Base-by-base conservation (phyloP, 2,329 filamentous ascomycete genomes). In the Bipolaris sorokiniana region DNA sequence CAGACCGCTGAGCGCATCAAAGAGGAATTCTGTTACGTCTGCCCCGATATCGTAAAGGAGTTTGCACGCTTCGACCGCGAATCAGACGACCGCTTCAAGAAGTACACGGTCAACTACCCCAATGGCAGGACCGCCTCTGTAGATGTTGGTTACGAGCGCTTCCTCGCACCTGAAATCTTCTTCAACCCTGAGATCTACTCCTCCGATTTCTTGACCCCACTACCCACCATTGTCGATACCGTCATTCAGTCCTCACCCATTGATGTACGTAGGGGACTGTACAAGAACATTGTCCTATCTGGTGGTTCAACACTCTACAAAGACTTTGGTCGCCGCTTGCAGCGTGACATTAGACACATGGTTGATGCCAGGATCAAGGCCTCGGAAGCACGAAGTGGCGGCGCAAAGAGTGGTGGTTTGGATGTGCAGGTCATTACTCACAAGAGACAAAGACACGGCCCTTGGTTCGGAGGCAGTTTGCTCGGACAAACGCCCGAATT, bases 101-200 rank as follows among this genome's bases (percentile, higher is more conserved):
- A 97, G 80, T 93, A 99, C 79, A 88, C 89, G 18, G 92, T 97
- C 56, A 88, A 87, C 55, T 88, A 95, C 58, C 89, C 92, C 23
- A 94, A 93, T 68, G 95, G 95, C 62, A 89, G 90, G 67, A 88
- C 90, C 68, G 88, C 94, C 20, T 86, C 83, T 1, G 92, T 99
- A 45, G 96, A 99, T 71, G 91, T 99, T 51, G 95, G 95, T 51
- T 99, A 98, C 80, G 95, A 99, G 79, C 90, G 95, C 33, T 99
- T 99, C 84, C 84, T 99, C 58, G 95, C 95, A 2, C 96, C 96
- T 22, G 95, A 99, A 78, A 99, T 99, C 74, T 99, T 99, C 81
- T 99, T 99, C 87, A 99, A 99, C 80, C 95, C 95, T 28, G 95
- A 99, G 81, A 99, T 99, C 72, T 98, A 98, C 84, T 97, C 92